Evolutionary conservation across 805 yeast species (phyloP), one percentile per base, ranked within the genome.

Genomic region (Naumovozyma castellii): DNA sequence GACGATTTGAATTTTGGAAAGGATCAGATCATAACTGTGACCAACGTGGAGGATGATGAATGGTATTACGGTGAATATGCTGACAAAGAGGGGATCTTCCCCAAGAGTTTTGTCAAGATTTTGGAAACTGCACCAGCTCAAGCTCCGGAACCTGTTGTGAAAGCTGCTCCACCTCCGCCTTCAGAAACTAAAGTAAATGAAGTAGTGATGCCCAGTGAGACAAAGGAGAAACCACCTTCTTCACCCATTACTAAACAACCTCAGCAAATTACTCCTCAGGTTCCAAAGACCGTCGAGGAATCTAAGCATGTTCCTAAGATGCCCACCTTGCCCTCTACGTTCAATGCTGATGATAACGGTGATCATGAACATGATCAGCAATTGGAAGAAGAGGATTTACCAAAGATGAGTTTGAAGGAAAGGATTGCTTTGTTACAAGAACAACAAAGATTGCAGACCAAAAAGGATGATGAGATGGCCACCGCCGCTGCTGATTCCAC

Each of bases 381-480:
- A 4, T 48, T 53, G 18, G 65, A 68, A 41, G 75, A 73, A 42
- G 75, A 68, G 20, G 80, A 71, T 25, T 75, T 71, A 27, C 95
- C 95, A 6, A 78, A 83, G 49, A 62, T 87, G 66, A 80, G 94
- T 42, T 67, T 90, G 51, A 82, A 82, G 56, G 97, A 92, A 50
- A 73, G 97, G 48, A 86, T 90, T 56, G 85, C 86, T 4, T 53
- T 84, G 53, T 67, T 90, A 37, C 95, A 88, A 57, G 75, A 84
- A 53, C 78, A 79, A 43, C 95, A 85, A 55, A 75, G 74, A 43
- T 83, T 82, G 53, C 94, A 85, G 50, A 84, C 80, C 16, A 90
- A 80, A 44, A 67, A 76, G 42, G 88, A 76, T 47, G 80, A 77
- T 3, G 73, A 73, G 3, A 75, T 80, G 5, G 53, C 72, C 69